These are phyloP conservation scores for Postia placenta DNA, from an alignment of 768 basidiomycete species.

Conservation along the genomic window DNA sequence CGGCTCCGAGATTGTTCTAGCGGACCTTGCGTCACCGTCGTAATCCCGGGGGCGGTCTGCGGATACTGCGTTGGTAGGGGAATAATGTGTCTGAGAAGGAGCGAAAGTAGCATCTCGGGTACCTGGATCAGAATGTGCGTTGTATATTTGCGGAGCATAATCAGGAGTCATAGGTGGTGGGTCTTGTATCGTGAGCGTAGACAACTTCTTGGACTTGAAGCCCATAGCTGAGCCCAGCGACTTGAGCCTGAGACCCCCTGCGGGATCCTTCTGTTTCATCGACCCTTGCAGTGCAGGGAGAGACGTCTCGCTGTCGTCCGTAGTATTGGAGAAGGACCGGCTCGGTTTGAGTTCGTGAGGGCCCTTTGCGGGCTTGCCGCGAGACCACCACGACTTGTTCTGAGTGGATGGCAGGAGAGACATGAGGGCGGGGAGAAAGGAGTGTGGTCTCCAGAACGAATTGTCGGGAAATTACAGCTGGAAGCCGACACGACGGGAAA, in stretches of 20 bases:
- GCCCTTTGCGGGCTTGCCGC: slow-evolving; percentile 25
- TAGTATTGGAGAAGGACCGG: slow-evolving; percentile 15
- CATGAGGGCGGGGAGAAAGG: slow-evolving; percentile 22
- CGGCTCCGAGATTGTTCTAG: slow-evolving; percentile 34
- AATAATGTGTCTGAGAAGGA: slow-evolving; percentile 29
- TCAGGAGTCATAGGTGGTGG: slow-evolving; percentile 29
- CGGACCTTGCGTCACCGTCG: slow-evolving; percentile 24
- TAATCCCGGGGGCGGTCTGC: slow-evolving; percentile 52
- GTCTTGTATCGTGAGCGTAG: slow-evolving; percentile 47
- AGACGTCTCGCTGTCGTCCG: slow-evolving; percentile 17
- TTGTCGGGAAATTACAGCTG: slow-evolving; percentile 13
- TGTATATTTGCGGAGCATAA: slow-evolving; percentile 14
- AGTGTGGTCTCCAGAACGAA: slow-evolving; percentile 16
- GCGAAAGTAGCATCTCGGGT: slow-evolving; percentile 8
- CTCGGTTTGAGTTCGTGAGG: slow-evolving; percentile 9
- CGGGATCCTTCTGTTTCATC: slow-evolving; percentile 16
- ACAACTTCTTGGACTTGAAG: slow-evolving; percentile 53
- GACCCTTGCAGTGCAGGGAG: slow-evolving; percentile 7
- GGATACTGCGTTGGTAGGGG: slow-evolving; percentile 50
- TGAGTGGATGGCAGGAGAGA: slow-evolving; percentile 13
- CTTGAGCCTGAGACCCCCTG: slow-evolving; percentile 39
- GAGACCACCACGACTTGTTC: slow-evolving; percentile 29
- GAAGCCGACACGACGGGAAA: slow-evolving; percentile 16
- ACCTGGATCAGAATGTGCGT: slow-evolving; percentile 9
- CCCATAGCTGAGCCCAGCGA: slow-evolving; percentile 58